Evolutionary conservation across 2,329 filamentous ascomycete species (phyloP).

Genomic region (Arthrobotrys megalospora): DNA sequence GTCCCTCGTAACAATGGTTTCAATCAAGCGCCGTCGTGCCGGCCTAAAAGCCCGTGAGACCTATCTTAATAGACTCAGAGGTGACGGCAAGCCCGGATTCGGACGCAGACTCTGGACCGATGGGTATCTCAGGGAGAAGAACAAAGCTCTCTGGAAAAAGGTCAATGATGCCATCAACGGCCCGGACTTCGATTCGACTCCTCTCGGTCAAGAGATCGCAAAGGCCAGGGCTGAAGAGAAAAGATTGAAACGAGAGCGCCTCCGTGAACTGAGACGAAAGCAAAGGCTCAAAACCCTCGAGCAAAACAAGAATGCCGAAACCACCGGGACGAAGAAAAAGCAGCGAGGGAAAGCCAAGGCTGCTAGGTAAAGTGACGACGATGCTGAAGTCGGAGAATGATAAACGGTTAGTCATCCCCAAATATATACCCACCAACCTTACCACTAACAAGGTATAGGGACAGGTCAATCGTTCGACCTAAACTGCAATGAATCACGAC

Average conservation of each 20-base stretch:
- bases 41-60: constrained; percentile 45
- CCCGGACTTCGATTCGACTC: not conserved
- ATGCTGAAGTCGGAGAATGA: too few relatives aligned
- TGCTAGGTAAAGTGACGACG: too few relatives aligned
- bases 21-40: constrained; percentile 36
- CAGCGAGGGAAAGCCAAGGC: too few relatives aligned
- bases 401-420: too few relatives aligned
- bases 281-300: too few relatives aligned
- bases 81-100: constrained; percentile 18
- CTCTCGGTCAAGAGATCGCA: not conserved
- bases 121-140: not conserved
- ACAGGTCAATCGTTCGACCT: too few relatives aligned
- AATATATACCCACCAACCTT: too few relatives aligned
- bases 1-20: constrained; percentile 15
- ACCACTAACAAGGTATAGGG: too few relatives aligned
- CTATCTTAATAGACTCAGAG: constrained; percentile 17
- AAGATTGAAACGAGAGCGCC: not conserved
- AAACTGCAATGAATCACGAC: too few relatives aligned
- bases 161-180: constrained; percentile 12
- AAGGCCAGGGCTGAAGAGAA: not conserved
- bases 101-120: constrained; percentile 35
- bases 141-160: constrained; percentile 32
- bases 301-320: too few relatives aligned
- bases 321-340: too few relatives aligned
- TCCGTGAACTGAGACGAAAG: not conserved